These are phyloP conservation scores for Gynostemma pentaphyllum DNA, from an alignment of 306 rosid species.

Conservation along the genomic window DNA sequence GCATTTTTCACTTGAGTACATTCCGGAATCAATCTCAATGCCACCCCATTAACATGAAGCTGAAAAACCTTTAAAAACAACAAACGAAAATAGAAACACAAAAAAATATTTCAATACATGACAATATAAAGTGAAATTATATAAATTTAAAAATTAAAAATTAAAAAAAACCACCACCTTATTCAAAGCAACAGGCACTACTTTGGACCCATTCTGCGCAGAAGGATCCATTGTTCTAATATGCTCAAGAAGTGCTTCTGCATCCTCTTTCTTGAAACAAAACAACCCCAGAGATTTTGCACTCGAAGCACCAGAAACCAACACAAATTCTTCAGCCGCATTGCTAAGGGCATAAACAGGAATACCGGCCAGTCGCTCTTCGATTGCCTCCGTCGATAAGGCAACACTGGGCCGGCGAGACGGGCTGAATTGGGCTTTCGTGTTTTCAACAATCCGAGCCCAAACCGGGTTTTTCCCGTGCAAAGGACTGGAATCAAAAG, in stretches of 20 bases:
- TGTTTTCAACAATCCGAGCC: conserved; percentile 42
- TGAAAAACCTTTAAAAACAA: conserved; percentile 53
- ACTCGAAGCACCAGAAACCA: conserved; percentile 59
- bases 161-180: conserved; percentile 39
- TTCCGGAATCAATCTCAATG: conserved; percentile 84
- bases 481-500: conserved; percentile 11
- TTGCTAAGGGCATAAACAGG: conserved; percentile 92
- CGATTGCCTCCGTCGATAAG: conserved; percentile 55
- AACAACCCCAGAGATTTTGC: conserved; percentile 63
- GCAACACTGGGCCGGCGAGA: conserved; percentile 8
- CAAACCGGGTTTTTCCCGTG: conserved; percentile 22
- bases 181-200: conserved; percentile 73
- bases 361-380: conserved; percentile 69
- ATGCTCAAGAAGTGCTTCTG: conserved; percentile 62
- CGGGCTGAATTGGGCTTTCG: conserved; percentile 3
- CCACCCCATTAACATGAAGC: conserved; percentile 76
- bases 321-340: conserved; percentile 61
- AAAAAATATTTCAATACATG: neutral
- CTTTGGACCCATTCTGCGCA: conserved; percentile 59
- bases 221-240: conserved; percentile 48
- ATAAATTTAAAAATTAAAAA: too few relatives aligned
- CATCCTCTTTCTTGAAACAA: conserved; percentile 81
- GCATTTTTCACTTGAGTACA: conserved; percentile 68
- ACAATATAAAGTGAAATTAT: neutral
- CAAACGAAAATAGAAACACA: neutral